Evolutionary conservation across 2,329 filamentous ascomycete genomes (phyloP), one percentile per base, ranked within the genome.

Genomic region (Aspergillus eucalypticola): DNA sequence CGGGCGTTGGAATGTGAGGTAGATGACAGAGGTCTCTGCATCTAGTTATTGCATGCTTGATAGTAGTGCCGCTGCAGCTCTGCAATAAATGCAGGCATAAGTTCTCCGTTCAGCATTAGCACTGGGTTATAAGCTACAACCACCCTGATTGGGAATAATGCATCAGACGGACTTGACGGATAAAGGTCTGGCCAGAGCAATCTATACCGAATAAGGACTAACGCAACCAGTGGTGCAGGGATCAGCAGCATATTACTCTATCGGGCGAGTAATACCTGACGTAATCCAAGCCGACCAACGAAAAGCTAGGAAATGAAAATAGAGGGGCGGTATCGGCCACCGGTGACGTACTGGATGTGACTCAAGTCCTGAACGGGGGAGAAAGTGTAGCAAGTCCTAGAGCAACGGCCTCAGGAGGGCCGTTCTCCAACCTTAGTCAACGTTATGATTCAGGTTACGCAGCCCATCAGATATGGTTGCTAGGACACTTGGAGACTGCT

Each of bases 221-320:
- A 42, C 44, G 38, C 23, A 11, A 32, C 11, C 46, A 19, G 46
- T 23, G 46, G 46, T 50, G 46, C 46, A 50, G 46, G 46, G 46
- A 50, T 50, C 46, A 17, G 23, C 46, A 29, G 46, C 15, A 50
- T 8, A 32, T 50, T 29, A 11, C 52, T 41, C 41, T 21, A 55
- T 21, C 27, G 41, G 29, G 42, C 7, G 39, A 44, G n/a, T 44
- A 11, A 35, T 52, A 23, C 21, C 35, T 39, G 41, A 38, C 15
- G 49, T 38, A 46, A 53, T 41, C 10, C 49, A 53, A 2, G 19
- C 41, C 11, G 51, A 25, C 56, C 56, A 59, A 59, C 56, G 17
- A 41, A 23, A 38, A 32, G n/a, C 29, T 44, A 41, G 32, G 54
- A 49, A 56, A 56, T 58, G 29, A 55, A 55, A 57, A 55, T 56